Conservation (phyloP, 1,284 basidiomycete genomes). For the Schizophyllum amplum region DNA sequence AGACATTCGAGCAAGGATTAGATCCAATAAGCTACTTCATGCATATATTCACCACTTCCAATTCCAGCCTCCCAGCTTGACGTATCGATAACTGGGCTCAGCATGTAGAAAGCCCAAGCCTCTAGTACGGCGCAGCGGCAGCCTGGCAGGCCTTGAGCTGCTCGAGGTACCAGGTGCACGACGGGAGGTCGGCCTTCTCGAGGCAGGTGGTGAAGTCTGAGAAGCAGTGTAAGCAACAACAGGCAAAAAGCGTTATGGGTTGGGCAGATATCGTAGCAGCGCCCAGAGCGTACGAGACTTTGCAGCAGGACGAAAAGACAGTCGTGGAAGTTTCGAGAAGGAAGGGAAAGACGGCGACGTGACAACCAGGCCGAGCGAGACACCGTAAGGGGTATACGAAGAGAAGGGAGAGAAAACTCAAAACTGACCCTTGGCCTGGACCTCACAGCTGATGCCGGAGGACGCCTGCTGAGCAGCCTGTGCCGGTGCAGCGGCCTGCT, state of each 20-base stretch:
- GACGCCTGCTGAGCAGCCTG: conserved; percentile 37
- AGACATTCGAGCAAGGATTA: too few relatives aligned
- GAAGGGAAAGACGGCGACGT: too few relatives aligned
- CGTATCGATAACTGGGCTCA: too few relatives aligned
- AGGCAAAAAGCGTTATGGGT: conserved; percentile 1
- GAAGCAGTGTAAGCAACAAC: conserved; percentile 3
- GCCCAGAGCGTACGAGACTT: too few relatives aligned
- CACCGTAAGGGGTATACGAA: too few relatives aligned
- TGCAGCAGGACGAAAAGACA: too few relatives aligned
- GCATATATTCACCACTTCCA: too few relatives aligned
- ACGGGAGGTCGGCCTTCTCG: conserved; percentile 66
- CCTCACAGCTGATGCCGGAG: conserved; percentile 45
- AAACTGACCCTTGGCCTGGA: conserved; percentile 61
- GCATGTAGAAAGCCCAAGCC: too few relatives aligned
- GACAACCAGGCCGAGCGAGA: too few relatives aligned
- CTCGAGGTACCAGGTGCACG: conserved; percentile 78
- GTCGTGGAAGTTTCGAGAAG: too few relatives aligned
- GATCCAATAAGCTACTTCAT: too few relatives aligned
- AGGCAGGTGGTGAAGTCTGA: conserved; percentile 72
- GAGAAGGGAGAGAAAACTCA: background rate
- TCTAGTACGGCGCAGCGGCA: conserved; percentile 59
- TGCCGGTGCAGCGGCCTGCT: conserved; percentile 29
- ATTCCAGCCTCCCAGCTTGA: background rate
- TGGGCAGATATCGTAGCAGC: background rate
- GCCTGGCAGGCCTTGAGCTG: conserved; percentile 80